A percentile compares a stretch with the other conserved stretches of the same genome.
phyloP scores from a whole-genome alignment of 75 land plant species.

The Cupressus sempervirens region DNA sequence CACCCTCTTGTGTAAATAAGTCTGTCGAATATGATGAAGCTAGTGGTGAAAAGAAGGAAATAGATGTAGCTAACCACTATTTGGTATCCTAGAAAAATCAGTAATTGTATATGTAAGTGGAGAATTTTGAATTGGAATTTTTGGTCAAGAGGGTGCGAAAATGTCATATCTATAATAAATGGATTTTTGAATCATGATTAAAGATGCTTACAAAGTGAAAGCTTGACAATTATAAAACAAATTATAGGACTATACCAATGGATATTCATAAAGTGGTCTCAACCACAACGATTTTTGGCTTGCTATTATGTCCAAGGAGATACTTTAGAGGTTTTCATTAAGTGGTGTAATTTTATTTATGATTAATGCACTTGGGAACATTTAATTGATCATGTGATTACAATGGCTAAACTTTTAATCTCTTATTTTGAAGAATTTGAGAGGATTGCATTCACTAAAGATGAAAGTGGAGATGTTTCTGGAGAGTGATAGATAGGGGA shows the following conservation, averaged over 20 bases:
- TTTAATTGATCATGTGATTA: constrained; percentile 57
- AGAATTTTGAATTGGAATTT: constrained; percentile 46
- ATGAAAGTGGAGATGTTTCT: constrained; percentile 16
- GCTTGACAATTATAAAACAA: constrained; percentile 81
- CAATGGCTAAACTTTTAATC: constrained; percentile 39
- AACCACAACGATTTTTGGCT: constrained; percentile 79
- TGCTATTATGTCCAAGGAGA: constrained; percentile 31
- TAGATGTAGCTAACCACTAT: constrained; percentile 3
- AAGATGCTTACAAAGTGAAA: constrained; percentile 79
- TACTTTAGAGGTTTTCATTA: constrained; percentile 62
- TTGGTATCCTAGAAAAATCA: neutral
- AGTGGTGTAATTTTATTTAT: constrained; percentile 87
- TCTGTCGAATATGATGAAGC: neutral
- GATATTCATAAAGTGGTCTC: constrained; percentile 58
- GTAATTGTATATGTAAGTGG: neutral
- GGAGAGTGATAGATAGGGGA: too few relatives aligned
- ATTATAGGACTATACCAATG: constrained; percentile 66
- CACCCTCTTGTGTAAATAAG: neutral
- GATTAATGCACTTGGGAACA: constrained; percentile 99
- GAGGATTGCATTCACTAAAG: constrained; percentile 34
- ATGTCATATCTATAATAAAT: constrained; percentile 84
- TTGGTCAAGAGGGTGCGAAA: constrained; percentile 92
- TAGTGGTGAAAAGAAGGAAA: too few relatives aligned
- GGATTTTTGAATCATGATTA: constrained; percentile 74
- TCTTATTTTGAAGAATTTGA: constrained; percentile 58